Evolutionary conservation across 202 grass and related monocot genomes (phyloP).

Genomic region (Panicum virgatum): DNA sequence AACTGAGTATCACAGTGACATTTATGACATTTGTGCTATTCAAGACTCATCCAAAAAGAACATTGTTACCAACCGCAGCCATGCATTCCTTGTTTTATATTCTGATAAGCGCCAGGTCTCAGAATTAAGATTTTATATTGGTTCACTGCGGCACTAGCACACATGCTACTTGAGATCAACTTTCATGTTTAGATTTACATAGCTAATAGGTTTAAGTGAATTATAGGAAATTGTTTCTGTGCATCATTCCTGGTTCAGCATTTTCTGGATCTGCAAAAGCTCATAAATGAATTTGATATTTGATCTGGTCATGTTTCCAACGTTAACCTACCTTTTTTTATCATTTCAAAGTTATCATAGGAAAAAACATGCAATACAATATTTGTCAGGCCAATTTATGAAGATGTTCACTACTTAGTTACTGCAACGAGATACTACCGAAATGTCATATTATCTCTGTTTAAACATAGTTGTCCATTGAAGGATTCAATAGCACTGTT

Average conservation of each 20-base stretch:
- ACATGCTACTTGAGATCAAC: neutral
- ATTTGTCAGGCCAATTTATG: neutral
- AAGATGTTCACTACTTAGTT: too few species aligned
- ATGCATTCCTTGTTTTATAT: neutral
- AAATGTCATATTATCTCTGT: neutral
- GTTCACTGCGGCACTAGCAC: neutral
- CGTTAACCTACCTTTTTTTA: neutral
- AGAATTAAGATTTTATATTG: neutral
- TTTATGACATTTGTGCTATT: too few species aligned
- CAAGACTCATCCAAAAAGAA: too few species aligned
- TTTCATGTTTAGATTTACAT: neutral
- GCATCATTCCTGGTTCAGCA: neutral
- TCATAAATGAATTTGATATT: neutral
- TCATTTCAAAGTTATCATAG: neutral
- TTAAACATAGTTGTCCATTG: neutral
- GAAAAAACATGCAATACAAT: neutral
- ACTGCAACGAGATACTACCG: neutral
- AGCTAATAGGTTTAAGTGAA: neutral
- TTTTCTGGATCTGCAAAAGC: conserved; percentile 11
- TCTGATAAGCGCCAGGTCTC: neutral
- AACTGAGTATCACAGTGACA: neutral
- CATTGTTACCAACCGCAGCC: neutral
- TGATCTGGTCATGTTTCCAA: conserved; percentile 11
- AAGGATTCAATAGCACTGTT: neutral
- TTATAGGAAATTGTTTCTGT: neutral